Evolutionary conservation across 768 basidiomycete genomes (phyloP), one percentile per base, ranked within the genome.

Genomic region (Pholiota microspora): DNA sequence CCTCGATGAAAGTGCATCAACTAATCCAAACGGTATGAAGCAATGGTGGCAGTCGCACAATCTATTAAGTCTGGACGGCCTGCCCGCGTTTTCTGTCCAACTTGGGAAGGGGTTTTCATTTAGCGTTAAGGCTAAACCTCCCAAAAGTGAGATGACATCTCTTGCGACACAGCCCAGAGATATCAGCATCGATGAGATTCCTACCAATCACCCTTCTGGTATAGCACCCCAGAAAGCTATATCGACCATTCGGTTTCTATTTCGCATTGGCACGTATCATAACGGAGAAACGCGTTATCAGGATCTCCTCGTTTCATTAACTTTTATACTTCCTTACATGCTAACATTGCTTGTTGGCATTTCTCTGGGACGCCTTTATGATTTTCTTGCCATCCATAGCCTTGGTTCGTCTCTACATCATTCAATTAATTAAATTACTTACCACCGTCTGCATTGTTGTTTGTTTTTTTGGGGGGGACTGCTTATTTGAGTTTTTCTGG

Each of bases 1-100:
- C 10, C 31, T 46, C 12, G 57, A 38, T 5, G 45, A 47, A 7
- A 38, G 42, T 12, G 15, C 23, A 5, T 23, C 32, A 25, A 47
- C 59, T 54, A 64, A 69, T 35, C 63, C 73, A 3, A 71, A 74
- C 2, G 84, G 83, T 1, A 72, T 86, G 60, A 79, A 75, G 60
- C 63, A 71, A 2, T 87, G 83, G 71, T 87, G 85, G 84, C 62
- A 62, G 16, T 62, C 62, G 7, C 70, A 74, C 47, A 88, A 88
- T 58, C 32, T 68, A 6, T 64, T 59, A 31, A 85, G 83, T 53
- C 60, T 85, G 16, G 84, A 86, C 57, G 84, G 84, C 7, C 72
- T 87, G 6, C 78, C 82, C 0, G 84, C 71, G 0, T 59, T 86
- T 34, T 63, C 62, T 7, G 34, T 21, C 15, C 45, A 54, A 31